phyloP scores from a whole-genome alignment of 306 rosid genomes.

The Ormosia semicastrata region DNA sequence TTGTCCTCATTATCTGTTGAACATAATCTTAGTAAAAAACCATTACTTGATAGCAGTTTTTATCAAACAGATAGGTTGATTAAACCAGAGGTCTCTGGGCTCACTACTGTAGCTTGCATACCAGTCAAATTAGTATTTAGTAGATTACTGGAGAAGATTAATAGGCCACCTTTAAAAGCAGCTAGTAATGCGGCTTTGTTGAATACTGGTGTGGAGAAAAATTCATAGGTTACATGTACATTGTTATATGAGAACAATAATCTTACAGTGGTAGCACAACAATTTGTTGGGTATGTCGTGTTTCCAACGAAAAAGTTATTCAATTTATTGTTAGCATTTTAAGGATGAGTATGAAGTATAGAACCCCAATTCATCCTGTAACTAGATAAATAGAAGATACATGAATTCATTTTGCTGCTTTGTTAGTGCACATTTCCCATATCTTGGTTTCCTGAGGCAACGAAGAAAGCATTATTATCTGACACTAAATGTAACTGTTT shows the following conservation, averaged over 20 bases:
- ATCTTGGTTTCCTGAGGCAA: slow-evolving; percentile 10
- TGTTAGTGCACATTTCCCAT: background rate
- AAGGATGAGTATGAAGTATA: slow-evolving; percentile 18
- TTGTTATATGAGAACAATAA: slow-evolving; percentile 60
- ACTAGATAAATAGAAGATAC: slow-evolving; percentile 3
- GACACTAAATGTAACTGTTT: background rate
- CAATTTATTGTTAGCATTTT: slow-evolving; percentile 28
- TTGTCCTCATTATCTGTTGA: slow-evolving; percentile 76
- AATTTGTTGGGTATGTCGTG: slow-evolving; percentile 37
- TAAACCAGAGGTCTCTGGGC: slow-evolving; percentile 72
- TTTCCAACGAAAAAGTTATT: slow-evolving; percentile 26
- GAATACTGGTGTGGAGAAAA: slow-evolving; percentile 59
- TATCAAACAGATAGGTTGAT: slow-evolving; percentile 59
- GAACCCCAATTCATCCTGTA: slow-evolving; percentile 14
- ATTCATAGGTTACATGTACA: slow-evolving; percentile 77
- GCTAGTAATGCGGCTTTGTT: slow-evolving; percentile 58
- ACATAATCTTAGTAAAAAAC: slow-evolving; percentile 56
- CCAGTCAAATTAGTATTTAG: slow-evolving; percentile 92
- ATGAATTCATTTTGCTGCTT: slow-evolving; percentile 8
- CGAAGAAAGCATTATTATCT: background rate
- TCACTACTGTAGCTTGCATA: slow-evolving; percentile 92
- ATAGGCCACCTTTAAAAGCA: slow-evolving; percentile 86
- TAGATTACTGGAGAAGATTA: slow-evolving; percentile 98
- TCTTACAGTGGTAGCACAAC: slow-evolving; percentile 42
- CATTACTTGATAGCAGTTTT: slow-evolving; percentile 47